A percentile compares a stretch with the other conserved stretches of the same genome.
Evolutionary conservation across 139 green algal genomes (phyloP).

Genomic region (Asterochloris sp.): DNA sequence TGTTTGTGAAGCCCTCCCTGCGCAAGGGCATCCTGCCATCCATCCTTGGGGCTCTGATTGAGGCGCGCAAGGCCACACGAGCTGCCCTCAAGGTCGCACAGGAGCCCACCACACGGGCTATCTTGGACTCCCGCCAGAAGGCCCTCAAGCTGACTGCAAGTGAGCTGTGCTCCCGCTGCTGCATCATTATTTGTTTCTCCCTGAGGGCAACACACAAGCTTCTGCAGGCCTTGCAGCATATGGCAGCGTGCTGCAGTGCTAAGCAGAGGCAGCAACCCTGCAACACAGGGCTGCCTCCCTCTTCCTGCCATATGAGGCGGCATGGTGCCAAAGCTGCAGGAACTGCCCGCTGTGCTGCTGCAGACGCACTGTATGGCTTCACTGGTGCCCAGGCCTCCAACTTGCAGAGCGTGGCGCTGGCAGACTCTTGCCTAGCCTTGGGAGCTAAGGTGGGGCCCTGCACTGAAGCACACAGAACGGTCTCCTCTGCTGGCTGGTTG

Average conservation of each 20-base stretch:
- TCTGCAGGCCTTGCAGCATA: no score
- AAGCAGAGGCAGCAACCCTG: no score
- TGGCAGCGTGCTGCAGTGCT: no score
- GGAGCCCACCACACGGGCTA: slow-evolving; percentile 26
- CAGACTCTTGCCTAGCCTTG: slow-evolving; percentile 75
- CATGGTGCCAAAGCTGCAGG: no score
- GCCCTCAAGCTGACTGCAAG: slow-evolving; percentile 75
- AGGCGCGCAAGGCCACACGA: slow-evolving; percentile 49
- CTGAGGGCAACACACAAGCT: no score
- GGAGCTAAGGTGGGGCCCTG: slow-evolving; percentile 45
- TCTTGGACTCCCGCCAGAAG: slow-evolving; percentile 77
- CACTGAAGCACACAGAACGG: no score
- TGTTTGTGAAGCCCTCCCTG: slow-evolving; percentile 49
- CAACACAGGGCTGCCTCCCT: no score
- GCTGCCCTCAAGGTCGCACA: slow-evolving; percentile 36
- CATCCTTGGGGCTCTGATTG: slow-evolving; percentile 68
- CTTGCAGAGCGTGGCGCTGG: slow-evolving; percentile 72
- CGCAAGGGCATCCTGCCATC: slow-evolving; percentile 57
- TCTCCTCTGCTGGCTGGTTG: no score
- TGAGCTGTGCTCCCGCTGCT: not conserved
- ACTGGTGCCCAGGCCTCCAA: slow-evolving; percentile 58
- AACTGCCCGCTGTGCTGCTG: not conserved
- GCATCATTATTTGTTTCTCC: no score
- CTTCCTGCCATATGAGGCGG: no score
- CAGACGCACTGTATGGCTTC: slow-evolving; percentile 86